Conservation (phyloP, 2,329 filamentous ascomycete genomes). For the Penicillium sp. region DNA sequence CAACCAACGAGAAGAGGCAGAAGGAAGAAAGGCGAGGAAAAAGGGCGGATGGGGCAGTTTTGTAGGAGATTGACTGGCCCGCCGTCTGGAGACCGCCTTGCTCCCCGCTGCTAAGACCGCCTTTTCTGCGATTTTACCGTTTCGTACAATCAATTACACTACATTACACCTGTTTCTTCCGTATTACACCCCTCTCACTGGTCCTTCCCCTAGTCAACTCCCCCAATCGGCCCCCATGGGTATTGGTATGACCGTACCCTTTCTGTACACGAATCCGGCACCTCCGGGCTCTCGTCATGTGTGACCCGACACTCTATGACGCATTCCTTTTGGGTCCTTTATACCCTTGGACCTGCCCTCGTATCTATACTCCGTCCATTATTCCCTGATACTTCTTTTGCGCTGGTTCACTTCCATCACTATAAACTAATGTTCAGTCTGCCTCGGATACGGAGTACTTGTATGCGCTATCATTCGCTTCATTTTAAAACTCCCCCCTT, state of each 20-base stretch:
- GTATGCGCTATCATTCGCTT: conserved; percentile 8
- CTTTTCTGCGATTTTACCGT: conserved; percentile 15
- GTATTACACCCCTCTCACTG: background rate
- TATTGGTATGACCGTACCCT: conserved; percentile 1
- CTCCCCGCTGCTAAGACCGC: conserved; percentile 7
- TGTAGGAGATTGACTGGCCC: conserved; percentile 36
- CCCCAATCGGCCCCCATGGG: background rate
- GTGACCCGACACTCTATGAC: conserved; percentile 9
- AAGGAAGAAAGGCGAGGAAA: conserved; percentile 37
- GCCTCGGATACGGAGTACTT: background rate
- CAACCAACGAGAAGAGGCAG: conserved; percentile 46
- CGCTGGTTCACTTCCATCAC: too few relatives aligned
- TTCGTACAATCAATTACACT: background rate
- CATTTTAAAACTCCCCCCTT: background rate
- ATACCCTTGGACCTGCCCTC: background rate
- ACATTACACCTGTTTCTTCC: background rate
- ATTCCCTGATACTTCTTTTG: background rate
- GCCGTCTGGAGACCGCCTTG: conserved; percentile 1
- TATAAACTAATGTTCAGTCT: background rate
- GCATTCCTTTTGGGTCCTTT: background rate
- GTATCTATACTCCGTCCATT: background rate
- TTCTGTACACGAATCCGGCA: conserved; percentile 3
- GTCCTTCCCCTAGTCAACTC: background rate
- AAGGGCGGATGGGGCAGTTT: conserved; percentile 44
- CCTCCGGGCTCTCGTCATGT: conserved; percentile 10